A percentile compares a stretch with the other conserved stretches of the same genome.
phyloP scores from a whole-genome alignment of 257 asterid genomes.

The Linderniella brevidens region DNA sequence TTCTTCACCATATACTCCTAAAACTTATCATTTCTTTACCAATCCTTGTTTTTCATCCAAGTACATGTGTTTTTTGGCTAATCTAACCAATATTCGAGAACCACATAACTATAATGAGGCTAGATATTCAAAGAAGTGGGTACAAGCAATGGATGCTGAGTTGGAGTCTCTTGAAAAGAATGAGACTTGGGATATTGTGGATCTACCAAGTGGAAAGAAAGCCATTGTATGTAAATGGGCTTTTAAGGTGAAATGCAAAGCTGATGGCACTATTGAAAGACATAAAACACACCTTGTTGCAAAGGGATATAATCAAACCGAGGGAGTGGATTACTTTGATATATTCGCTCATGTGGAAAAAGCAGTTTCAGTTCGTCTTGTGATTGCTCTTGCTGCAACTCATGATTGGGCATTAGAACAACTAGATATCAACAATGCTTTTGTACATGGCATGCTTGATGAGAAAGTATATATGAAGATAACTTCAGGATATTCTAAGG shows the following conservation, averaged over 20 bases:
- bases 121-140: neutral
- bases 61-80: neutral
- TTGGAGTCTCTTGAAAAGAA: neutral
- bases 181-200: neutral
- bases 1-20: too few relatives aligned
- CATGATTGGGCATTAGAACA: neutral
- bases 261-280: constrained; percentile 3
- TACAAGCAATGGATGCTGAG: constrained; percentile 7
- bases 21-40: too few relatives aligned
- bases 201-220: neutral
- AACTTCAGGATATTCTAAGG: too few relatives aligned
- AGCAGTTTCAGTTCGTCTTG: neutral
- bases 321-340: neutral
- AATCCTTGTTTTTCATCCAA: too few relatives aligned
- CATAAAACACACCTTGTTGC: constrained; percentile 1
- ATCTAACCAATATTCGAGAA: neutral
- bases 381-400: neutral
- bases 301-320: neutral
- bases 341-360: neutral
- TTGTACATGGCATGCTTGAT: neutral
- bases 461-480: too few relatives aligned
- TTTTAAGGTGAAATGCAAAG: neutral
- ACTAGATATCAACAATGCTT: neutral
- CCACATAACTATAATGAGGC: neutral
- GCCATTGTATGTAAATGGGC: constrained; percentile 1